A percentile compares a stretch with the other conserved stretches of the same genome.
Conservation (phyloP, 805 yeast species). For the Lachancea nothofagi region DNA sequence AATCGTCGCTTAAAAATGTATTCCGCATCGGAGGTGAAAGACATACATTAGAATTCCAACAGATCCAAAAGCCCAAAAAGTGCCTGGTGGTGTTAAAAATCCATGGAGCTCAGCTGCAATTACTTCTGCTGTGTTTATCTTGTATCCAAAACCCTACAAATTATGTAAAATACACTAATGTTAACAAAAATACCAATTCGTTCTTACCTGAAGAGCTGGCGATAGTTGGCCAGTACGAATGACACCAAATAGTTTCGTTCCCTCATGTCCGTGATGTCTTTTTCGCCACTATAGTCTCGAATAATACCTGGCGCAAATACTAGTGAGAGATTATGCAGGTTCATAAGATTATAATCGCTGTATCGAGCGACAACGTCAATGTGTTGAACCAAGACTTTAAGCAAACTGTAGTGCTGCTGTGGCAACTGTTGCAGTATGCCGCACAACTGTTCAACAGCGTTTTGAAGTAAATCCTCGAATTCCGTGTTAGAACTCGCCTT, state of each 20-base stretch:
- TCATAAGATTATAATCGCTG: conserved; percentile 69
- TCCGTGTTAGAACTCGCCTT: conserved; percentile 11
- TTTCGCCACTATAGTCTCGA: conserved; percentile 69
- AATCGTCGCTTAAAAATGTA: conserved; percentile 65
- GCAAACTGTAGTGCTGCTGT: conserved; percentile 53
- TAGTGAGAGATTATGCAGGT: conserved; percentile 71
- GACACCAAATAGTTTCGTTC: conserved; percentile 74
- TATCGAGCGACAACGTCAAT: conserved; percentile 51
- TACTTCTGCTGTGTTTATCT: neutral
- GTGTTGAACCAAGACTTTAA: conserved; percentile 58
- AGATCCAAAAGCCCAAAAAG: conserved; percentile 16
- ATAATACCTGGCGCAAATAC: conserved; percentile 94
- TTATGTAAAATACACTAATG: neutral
- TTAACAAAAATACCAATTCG: too few species aligned
- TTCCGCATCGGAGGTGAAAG: conserved; percentile 63
- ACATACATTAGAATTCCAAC: conserved; percentile 40
- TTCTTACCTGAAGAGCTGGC: conserved; percentile 14
- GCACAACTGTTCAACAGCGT: conserved; percentile 37
- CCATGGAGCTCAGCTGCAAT: conserved; percentile 47
- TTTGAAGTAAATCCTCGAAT: conserved; percentile 6
- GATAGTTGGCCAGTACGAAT: conserved; percentile 50
- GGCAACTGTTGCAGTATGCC: conserved; percentile 54
- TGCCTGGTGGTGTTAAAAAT: conserved; percentile 44
- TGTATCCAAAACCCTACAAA: neutral
- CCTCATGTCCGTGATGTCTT: conserved; percentile 82